Evolutionary conservation across 1,284 basidiomycete species (phyloP), one percentile per base, ranked within the genome.

Genomic region (Meira miltonrushii): DNA sequence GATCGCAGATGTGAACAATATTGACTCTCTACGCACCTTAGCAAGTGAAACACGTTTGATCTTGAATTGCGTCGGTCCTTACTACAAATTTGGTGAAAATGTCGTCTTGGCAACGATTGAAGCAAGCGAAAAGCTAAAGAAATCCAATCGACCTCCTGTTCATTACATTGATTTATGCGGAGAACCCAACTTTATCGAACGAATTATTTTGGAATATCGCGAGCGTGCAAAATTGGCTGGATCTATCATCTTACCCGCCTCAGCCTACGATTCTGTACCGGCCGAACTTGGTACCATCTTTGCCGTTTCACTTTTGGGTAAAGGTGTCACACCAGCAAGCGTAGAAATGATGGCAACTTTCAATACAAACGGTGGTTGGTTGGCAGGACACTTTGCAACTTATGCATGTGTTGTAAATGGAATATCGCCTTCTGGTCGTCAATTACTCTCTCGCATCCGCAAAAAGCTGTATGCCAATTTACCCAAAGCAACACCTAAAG

Each of bases 61-160:
- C 23, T n/a, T 57, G 49, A 28, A 44, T 51, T 59, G 25, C 23
- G 58, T 28, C 40, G 57, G 58, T 17, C 53, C 61, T n/a, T 43
- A 11, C 63, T 88, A 87, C 52, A 66, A 78, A 23, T 82, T 86
- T 69, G 73, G 85, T 63, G 81, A 82, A 1, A 88, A 88, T 1
- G 84, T 75, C 61, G 71, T 88, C 58, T 77, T 80, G 28, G 78
- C 83, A 21, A 85, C 83, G 28, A 87, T 87, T 67, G 78, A 87
- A 49, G 84, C 85, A 7, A 77, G 80, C 15, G 54, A 56, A 28
- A 33, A 33, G 12, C 12, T 50, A 21, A 10, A 11, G 12, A 13
- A 11, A 25, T 12, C 19, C 13, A 28, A 52, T 17, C 19, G 49
- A 17, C 43, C 17, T n/a, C 17, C 44, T 12, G 21, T 19, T 1